Percentiles rank a stretch among this genome's conserved stretches.
Evolutionary conservation across 2,329 filamentous ascomycete genomes (phyloP).

Genomic region (Trichophyton verrucosum): DNA sequence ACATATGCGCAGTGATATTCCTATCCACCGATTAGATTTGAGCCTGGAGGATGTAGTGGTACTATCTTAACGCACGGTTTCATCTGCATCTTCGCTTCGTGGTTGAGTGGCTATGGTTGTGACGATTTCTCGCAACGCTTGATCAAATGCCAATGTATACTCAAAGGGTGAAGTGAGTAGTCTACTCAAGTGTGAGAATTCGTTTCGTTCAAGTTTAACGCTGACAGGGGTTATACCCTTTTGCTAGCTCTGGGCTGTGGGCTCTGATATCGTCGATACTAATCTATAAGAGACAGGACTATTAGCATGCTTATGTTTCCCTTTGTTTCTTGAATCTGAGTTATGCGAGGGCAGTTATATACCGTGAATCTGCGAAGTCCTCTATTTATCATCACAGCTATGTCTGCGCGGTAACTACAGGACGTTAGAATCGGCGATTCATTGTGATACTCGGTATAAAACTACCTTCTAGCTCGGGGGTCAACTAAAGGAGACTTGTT

Average conservation of each 20-base stretch:
- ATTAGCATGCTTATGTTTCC: not conserved
- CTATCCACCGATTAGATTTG: conserved; percentile 2
- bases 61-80: conserved; percentile 43
- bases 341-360: conserved; percentile 14
- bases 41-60: conserved; percentile 1
- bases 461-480: conserved; percentile 42
- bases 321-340: not conserved
- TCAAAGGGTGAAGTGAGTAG: conserved; percentile 81
- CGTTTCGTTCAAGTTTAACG: not conserved
- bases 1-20: conserved; percentile 91
- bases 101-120: conserved; percentile 48
- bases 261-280: conserved; percentile 84
- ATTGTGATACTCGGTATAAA: not conserved
- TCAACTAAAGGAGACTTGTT: conserved; percentile 34
- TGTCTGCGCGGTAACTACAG: conserved; percentile 76
- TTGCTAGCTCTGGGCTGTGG: conserved; percentile 71
- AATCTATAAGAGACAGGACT: conserved; percentile 34
- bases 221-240: conserved; percentile 36
- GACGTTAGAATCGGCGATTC: conserved; percentile 36
- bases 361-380: conserved; percentile 46
- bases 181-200: conserved; percentile 18
- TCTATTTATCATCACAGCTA: conserved; percentile 61
- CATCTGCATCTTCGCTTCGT: conserved; percentile 57
- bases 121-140: conserved; percentile 78
- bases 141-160: conserved; percentile 75